phyloP scores from a whole-genome alignment of 352 stramenopile genomes.

The Peronospora destructor region DNA sequence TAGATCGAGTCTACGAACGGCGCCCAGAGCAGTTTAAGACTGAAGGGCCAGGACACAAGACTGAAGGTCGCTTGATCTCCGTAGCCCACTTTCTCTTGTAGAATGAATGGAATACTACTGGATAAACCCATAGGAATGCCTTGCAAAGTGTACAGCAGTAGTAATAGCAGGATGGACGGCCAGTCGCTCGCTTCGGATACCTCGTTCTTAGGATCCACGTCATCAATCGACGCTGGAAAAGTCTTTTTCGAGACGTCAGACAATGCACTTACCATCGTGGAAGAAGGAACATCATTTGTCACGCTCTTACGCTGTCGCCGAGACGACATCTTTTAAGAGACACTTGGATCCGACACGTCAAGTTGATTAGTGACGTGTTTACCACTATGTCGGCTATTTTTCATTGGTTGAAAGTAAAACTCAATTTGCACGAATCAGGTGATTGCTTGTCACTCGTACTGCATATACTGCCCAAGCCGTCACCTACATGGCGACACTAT shows the following conservation, averaged over 20 bases:
- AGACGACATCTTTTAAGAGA: slow-evolving; percentile 20
- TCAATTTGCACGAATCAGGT: slow-evolving; percentile 7
- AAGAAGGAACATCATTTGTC: slow-evolving; percentile 2
- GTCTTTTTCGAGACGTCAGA: slow-evolving; percentile 14
- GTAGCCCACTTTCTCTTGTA: slow-evolving; percentile 97
- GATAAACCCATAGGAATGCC: slow-evolving; percentile 98
- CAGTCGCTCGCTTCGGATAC: slow-evolving; percentile 56
- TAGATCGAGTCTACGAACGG: slow-evolving; percentile 95
- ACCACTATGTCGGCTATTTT: background rate
- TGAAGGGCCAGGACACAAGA: slow-evolving; percentile 97
- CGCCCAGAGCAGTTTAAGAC: slow-evolving; percentile 98
- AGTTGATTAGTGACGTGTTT: slow-evolving; percentile 29
- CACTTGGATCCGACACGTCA: slow-evolving; percentile 7
- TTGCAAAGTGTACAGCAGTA: slow-evolving; percentile 98
- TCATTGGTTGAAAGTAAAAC: slow-evolving; percentile 15
- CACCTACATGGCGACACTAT: slow-evolving; percentile 54
- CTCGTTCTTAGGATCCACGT: slow-evolving; percentile 8
- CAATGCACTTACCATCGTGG: slow-evolving; percentile 15
- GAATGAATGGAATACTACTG: slow-evolving; percentile 96
- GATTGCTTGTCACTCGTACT: background rate
- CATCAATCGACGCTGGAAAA: slow-evolving; percentile 6
- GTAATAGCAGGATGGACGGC: slow-evolving; percentile 85
- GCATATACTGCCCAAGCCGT: background rate
- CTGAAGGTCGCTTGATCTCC: slow-evolving; percentile 97
- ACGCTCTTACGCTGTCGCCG: slow-evolving; percentile 34